Conservation (phyloP, 1,284 basidiomycete species). For the Phlebopus sp. region DNA sequence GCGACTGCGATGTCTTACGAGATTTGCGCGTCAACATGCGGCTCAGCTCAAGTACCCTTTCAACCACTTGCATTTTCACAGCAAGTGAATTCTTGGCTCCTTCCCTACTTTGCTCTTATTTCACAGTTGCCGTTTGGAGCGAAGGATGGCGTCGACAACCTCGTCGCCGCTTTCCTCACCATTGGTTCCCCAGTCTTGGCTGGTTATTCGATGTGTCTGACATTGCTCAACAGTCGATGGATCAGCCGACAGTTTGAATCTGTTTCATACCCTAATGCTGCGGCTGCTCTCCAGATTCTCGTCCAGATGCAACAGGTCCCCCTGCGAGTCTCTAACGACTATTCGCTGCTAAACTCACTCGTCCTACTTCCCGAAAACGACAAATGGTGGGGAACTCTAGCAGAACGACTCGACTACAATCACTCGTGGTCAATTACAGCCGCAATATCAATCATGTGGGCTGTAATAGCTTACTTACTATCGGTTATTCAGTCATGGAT, state of each 20-base stretch:
- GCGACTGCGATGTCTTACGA: conserved; percentile 2
- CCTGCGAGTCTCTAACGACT: conserved; percentile 1
- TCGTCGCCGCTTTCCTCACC: conserved; percentile 7
- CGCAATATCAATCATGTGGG: conserved; percentile 35
- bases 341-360: conserved; percentile 3
- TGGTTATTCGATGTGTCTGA: conserved; percentile 8
- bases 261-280: background rate
- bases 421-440: conserved; percentile 37
- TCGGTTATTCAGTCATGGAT: conserved; percentile 33
- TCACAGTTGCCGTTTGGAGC: conserved; percentile 10
- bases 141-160: conserved; percentile 4
- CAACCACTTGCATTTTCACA: conserved; percentile 4
- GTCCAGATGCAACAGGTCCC: conserved; percentile 8
- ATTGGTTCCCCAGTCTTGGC: conserved; percentile 8
- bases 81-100: conserved; percentile 4
- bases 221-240: conserved; percentile 10
- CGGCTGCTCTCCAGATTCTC: conserved; percentile 2
- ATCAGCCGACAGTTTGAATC: conserved; percentile 4
- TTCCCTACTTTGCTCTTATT: conserved; percentile 9
- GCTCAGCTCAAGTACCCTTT: background rate
- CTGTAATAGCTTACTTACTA: conserved; percentile 36
- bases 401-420: conserved; percentile 5
- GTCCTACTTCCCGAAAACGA: conserved; percentile 8
- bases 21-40: background rate
- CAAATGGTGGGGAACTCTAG: conserved; percentile 2